Conservation (phyloP, 202 grass and related monocot species). For the Brachypodium distachyon region DNA sequence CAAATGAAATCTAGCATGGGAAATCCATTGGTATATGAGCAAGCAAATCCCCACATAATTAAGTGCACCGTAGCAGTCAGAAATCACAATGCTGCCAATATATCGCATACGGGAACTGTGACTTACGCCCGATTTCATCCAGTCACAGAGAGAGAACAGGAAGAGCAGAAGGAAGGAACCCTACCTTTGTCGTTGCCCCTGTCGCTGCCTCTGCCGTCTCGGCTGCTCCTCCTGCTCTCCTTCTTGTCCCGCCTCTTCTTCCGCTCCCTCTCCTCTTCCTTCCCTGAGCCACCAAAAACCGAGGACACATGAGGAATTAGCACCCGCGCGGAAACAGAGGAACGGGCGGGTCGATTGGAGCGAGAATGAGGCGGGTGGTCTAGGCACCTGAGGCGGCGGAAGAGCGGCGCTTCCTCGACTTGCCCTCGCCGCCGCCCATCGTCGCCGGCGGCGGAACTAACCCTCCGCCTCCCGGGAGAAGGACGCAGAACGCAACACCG, state of each 20-base stretch:
- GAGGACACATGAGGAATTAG: neutral
- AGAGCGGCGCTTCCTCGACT: constrained; percentile 52
- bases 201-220: constrained; percentile 14
- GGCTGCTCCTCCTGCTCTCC: constrained; percentile 22
- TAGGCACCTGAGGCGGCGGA: constrained; percentile 38
- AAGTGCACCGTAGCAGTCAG: neutral
- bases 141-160: neutral
- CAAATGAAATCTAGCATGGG: constrained; percentile 12
- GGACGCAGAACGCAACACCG: neutral
- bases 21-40: neutral
- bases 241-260: constrained; percentile 47
- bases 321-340: neutral
- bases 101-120: neutral
- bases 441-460: neutral
- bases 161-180: neutral
- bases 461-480: neutral
- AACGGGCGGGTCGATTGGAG: too few relatives aligned
- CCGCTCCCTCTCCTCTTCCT: constrained; percentile 54
- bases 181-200: constrained; percentile 39
- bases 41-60: neutral
- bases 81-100: too few relatives aligned
- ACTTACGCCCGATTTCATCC: neutral
- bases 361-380: neutral
- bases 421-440: constrained; percentile 65
- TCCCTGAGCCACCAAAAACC: constrained; percentile 26